These are phyloP conservation scores for Penicillium sp. DNA, from an alignment of 2,329 filamentous ascomycete species.

Conservation along the genomic window DNA sequence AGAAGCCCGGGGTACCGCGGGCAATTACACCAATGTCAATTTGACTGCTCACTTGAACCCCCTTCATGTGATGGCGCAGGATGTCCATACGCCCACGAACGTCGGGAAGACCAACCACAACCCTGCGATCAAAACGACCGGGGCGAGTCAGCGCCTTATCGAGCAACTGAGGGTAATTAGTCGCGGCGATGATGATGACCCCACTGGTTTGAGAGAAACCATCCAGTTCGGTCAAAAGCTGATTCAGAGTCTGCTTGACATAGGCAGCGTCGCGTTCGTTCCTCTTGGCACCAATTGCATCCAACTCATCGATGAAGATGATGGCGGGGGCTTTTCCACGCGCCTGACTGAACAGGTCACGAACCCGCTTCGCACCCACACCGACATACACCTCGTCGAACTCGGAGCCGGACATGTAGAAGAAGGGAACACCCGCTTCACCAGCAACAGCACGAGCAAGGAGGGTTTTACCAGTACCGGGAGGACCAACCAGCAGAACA, in stretches of 20 bases:
- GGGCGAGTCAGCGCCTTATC: slow-evolving; percentile 93
- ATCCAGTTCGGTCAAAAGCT: slow-evolving; percentile 91
- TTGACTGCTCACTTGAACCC: slow-evolving; percentile 72
- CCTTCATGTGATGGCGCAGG: slow-evolving; percentile 86
- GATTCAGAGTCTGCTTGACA: slow-evolving; percentile 94
- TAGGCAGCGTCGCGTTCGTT: slow-evolving; percentile 91
- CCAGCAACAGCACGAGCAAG: slow-evolving; percentile 92
- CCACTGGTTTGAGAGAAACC: slow-evolving; percentile 93
- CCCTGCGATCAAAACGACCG: slow-evolving; percentile 90
- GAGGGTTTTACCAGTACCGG: slow-evolving; percentile 95
- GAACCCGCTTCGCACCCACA: slow-evolving; percentile 91
- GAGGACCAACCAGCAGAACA: slow-evolving; percentile 88
- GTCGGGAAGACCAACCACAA: slow-evolving; percentile 82
- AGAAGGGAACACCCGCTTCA: slow-evolving; percentile 96
- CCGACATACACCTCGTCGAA: slow-evolving; percentile 98
- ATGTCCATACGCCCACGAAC: slow-evolving; percentile 90
- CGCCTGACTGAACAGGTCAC: slow-evolving; percentile 80
- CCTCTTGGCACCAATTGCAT: slow-evolving; percentile 89
- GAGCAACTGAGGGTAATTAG: slow-evolving; percentile 88
- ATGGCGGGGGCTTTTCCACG: slow-evolving; percentile 83
- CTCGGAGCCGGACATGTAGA: slow-evolving; percentile 99
- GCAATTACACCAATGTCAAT: slow-evolving; percentile 82
- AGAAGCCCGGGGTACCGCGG: slow-evolving; percentile 82
- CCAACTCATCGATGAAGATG: slow-evolving; percentile 90
- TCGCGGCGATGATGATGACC: slow-evolving; percentile 92